Percentiles rank a stretch among this genome's conserved stretches.
Conservation (phyloP, 2,329 filamentous ascomycete genomes). For the Scedosporium dehoogii region DNA sequence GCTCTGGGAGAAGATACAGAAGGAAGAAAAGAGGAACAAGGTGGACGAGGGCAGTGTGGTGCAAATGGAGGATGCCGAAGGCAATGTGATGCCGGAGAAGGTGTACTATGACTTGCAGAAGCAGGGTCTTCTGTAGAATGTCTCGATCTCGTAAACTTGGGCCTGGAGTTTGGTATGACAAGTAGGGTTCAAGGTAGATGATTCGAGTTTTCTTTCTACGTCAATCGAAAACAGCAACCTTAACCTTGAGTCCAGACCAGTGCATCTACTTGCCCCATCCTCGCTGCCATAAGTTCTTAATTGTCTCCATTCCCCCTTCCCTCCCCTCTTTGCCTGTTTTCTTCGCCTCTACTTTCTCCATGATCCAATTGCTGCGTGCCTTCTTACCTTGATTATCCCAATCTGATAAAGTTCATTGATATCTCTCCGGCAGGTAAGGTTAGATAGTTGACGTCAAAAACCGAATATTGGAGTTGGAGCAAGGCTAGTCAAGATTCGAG, state of each 20-base stretch:
- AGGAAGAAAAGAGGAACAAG: slow-evolving; percentile 70
- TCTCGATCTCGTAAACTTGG: not conserved
- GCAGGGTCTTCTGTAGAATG: slow-evolving; percentile 64
- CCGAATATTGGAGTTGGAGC: no score
- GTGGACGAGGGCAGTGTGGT: slow-evolving; percentile 74
- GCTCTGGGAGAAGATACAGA: slow-evolving; percentile 88
- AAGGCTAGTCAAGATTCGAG: no score
- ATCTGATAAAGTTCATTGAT: no score
- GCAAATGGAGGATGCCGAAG: slow-evolving; percentile 96
- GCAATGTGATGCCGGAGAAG: slow-evolving; percentile 98
- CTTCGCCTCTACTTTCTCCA: no score
- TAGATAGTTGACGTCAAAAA: no score
- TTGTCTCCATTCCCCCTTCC: no score
- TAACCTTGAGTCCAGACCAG: not conserved
- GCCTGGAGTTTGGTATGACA: not conserved
- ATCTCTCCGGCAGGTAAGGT: no score
- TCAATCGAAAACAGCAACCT: not conserved
- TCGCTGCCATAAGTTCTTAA: no score
- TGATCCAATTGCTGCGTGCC: no score
- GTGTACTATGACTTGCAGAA: slow-evolving; percentile 94
- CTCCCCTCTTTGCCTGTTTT: no score
- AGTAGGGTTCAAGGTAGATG: not conserved
- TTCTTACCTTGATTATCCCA: no score
- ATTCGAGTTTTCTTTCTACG: not conserved
- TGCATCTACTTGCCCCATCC: not conserved